Evolutionary conservation across 2,329 filamentous ascomycete species (phyloP), one percentile per base, ranked within the genome.

Genomic region (Diaporthe sp.): DNA sequence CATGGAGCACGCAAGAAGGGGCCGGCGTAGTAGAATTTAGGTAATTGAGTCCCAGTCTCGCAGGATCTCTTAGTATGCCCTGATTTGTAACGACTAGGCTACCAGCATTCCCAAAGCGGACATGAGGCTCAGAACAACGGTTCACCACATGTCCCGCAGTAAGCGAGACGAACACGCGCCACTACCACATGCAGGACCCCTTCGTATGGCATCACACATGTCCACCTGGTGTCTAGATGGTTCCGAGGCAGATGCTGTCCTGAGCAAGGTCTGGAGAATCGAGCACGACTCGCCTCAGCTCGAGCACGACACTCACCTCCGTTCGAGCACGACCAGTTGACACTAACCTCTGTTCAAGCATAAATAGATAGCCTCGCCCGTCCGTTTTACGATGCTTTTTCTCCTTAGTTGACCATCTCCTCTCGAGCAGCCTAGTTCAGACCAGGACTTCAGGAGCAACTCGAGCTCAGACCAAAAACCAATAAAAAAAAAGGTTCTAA

Each of bases 1-100:
- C 42, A 46, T 65, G 61, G 42, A 65, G 39, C 61, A 34, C 61
- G 61, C 61, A 65, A 49, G 51, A 44, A 34, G 42, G 42, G 61
- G 8, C 39, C 17, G 17, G 42, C 28, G 61, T 49, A 31, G 61
- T 65, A 65, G 22, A 65, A 8, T 42, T 65, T 65, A 65, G 61
- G 61, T 65, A 65, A 65, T 65, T 65, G 8, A 31, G 25, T 62
- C 59, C 39, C 39, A 44, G 39, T 65, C 17, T 65, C 10, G 39
- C 59, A 31, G 25, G 59, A 65, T 3, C 25, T 39, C n/a, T 46
- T 12, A 3, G 2, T 59, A 55, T 55, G 51, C n/a, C n/a, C 51
- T 55, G 51, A 55, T 28, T 28, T 22, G n/a, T 25, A 22, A 55
- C 10, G 9, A 3, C 51, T 28, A 28, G 51, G 51, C n/a, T 28